Percentiles rank a stretch among this genome's conserved stretches.
Evolutionary conservation across 2,329 filamentous ascomycete species (phyloP).

Genomic region (Alternaria postmessia): DNA sequence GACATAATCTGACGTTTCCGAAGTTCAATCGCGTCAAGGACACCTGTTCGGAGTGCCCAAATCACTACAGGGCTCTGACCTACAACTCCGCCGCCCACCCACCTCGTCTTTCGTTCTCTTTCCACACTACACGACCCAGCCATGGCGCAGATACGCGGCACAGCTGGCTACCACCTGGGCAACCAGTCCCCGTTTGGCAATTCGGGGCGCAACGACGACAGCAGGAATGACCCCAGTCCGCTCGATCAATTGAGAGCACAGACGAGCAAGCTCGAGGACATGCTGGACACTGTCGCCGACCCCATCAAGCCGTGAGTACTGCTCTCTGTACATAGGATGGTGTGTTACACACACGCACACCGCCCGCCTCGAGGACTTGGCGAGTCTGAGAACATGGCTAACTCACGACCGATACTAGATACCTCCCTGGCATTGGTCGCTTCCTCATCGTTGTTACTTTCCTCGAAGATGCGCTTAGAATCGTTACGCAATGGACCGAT

Average conservation of each 20-base stretch:
- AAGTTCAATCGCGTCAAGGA: slow-evolving; percentile 20
- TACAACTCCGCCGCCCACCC: slow-evolving; percentile 33
- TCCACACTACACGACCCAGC: slow-evolving; percentile 26
- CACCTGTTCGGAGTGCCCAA: slow-evolving; percentile 36
- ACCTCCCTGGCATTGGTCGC: slow-evolving; percentile 92
- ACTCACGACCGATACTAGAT: slow-evolving; percentile 63
- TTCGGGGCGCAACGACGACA: slow-evolving; percentile 63
- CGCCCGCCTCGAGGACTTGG: not conserved
- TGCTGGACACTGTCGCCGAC: slow-evolving; percentile 85
- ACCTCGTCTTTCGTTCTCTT: slow-evolving; percentile 20
- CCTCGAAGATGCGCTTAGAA: slow-evolving; percentile 93
- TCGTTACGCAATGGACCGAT: slow-evolving; percentile 96
- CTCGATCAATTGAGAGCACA: slow-evolving; percentile 91
- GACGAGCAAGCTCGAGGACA: slow-evolving; percentile 98
- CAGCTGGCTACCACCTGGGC: slow-evolving; percentile 83
- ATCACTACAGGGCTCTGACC: slow-evolving; percentile 10
- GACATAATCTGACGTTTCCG: slow-evolving; percentile 26
- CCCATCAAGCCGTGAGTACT: slow-evolving; percentile 89
- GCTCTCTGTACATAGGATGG: slow-evolving; percentile 4
- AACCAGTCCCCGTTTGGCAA: slow-evolving; percentile 76
- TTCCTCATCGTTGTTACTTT: slow-evolving; percentile 99
- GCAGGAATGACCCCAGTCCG: slow-evolving; percentile 73
- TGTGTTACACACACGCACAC: slow-evolving; percentile 3
- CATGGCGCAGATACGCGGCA: slow-evolving; percentile 69
- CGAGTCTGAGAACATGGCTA: slow-evolving; percentile 25